phyloP scores from a whole-genome alignment of 768 basidiomycete genomes.

The Pleurotus tuber-regium region DNA sequence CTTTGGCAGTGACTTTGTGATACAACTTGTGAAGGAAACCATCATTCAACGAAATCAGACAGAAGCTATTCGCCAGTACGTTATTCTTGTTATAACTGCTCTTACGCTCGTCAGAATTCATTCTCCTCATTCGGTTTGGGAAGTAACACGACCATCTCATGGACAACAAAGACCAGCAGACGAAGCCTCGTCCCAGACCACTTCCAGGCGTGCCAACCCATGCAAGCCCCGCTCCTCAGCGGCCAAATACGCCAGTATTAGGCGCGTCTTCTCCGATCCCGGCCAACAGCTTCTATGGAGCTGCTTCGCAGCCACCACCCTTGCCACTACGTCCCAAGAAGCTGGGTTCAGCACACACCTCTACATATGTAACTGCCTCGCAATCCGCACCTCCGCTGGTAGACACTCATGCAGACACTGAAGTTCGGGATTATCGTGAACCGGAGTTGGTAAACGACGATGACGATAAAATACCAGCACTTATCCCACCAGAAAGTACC shows the following conservation, averaged over 20 bases:
- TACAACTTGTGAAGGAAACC: too few species aligned
- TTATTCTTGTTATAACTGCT: too few species aligned
- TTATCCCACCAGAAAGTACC: constrained; percentile 33
- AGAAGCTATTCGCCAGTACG: too few species aligned
- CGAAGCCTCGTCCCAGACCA: constrained; percentile 43
- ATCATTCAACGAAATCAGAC: too few species aligned
- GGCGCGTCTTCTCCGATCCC: constrained; percentile 25
- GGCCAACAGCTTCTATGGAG: constrained; percentile 37
- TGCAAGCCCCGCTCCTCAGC: constrained; percentile 22
- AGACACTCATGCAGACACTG: constrained; percentile 22
- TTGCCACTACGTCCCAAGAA: constrained; percentile 36
- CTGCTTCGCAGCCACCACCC: constrained; percentile 27
- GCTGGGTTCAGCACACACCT: constrained; percentile 35
- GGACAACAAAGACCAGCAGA: constrained; percentile 21
- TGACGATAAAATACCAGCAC: constrained; percentile 32
- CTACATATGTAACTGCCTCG: constrained; percentile 38
- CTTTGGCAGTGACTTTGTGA: too few species aligned
- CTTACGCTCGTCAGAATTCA: too few species aligned
- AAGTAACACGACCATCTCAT: too few species aligned
- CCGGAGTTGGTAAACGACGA: constrained; percentile 52
- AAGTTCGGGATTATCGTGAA: constrained; percentile 44
- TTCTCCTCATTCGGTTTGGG: too few species aligned
- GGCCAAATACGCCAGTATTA: constrained; percentile 40
- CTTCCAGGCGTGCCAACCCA: constrained; percentile 36
- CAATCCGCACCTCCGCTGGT: constrained; percentile 35